A percentile compares a stretch with the other conserved stretches of the same genome.
These are phyloP conservation scores for Lentinula aciculospora DNA, from an alignment of 768 basidiomycete species.

Conservation along the genomic window DNA sequence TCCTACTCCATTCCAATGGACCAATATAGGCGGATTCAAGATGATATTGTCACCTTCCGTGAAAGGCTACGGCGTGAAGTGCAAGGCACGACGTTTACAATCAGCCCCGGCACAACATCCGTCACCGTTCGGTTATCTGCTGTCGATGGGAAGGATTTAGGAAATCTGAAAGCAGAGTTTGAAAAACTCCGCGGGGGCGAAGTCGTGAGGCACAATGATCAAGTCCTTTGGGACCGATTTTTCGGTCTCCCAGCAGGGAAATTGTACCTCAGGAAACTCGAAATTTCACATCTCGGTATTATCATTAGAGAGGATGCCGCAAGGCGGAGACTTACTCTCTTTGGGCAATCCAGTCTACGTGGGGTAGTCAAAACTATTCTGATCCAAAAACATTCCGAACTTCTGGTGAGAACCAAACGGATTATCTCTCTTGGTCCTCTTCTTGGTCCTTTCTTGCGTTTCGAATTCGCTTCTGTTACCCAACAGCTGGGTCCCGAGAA, in stretches of 20 bases:
- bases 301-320: conserved; percentile 34
- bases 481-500: conserved; percentile 51
- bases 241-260: conserved; percentile 39
- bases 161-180: conserved; percentile 51
- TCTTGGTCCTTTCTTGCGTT: conserved; percentile 39
- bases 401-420: conserved; percentile 34
- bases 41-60: conserved; percentile 43
- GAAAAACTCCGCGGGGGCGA: conserved; percentile 64
- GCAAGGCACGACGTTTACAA: conserved; percentile 19
- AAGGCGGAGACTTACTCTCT: conserved; percentile 45
- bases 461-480: conserved; percentile 40
- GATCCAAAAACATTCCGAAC: conserved; percentile 35
- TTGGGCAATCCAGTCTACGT: conserved; percentile 43
- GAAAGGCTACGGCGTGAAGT: conserved; percentile 25
- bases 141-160: conserved; percentile 43
- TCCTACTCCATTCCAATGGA: conserved; percentile 33
- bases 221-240: conserved; percentile 61
- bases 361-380: conserved; percentile 37
- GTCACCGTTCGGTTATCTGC: conserved; percentile 45
- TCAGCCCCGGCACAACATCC: conserved; percentile 11
- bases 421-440: conserved; percentile 42
- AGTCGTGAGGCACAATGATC: conserved; percentile 42
- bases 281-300: conserved; percentile 30
- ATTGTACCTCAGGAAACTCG: conserved; percentile 39
- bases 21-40: conserved; percentile 32